Base-by-base conservation (phyloP, 768 basidiomycete species). In the Suillus hirtellus region DNA sequence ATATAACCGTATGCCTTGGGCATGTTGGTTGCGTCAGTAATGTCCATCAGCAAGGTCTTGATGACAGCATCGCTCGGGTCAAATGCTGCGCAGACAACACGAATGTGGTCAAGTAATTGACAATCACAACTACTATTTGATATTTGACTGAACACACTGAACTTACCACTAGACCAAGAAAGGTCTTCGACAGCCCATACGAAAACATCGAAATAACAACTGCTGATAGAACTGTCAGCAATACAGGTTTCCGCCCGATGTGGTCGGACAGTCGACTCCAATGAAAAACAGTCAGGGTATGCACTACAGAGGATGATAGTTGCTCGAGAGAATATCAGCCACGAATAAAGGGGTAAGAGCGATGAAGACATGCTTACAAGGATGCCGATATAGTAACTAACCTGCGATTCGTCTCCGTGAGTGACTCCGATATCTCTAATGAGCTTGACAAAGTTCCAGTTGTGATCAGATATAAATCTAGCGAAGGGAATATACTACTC, bases 21-120 rank as follows among this genome's bases (percentile, higher is more conserved):
- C 53, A 68, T 67, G 60, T 70, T 77, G 9, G 73, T 74, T 17
- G 68, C n/a, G 35, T 74, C 73, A 9, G 72, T 82, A 37, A 84
- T 77, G 64, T 84, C 83, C 6, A 75, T 75, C 17, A 75, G 61
- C 75, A 79, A 77, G 53, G 81, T 82, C 62, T 83, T 84, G 63
- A 82, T 75, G 40, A 83, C 76, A 1, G 80, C 80, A 34, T 80
- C 72, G 64, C 83, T 89, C 21, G 88, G 89, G 65, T 83, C 81
- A 15, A 84, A 69, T 37, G 79, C 80, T 15, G 82, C 83, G 52
- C 77, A 77, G 11, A 83, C 69, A 65, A 76, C 74, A 12, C 81
- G 81, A 64, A 80, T 31, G 31, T 82, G 47, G 8, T 50, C 44
- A 35, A 27, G 54, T 58, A 21, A 4, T 19, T 24, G 19, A 27